Evolutionary conservation across 495 filamentous ascomycete genomes (phyloP), one percentile per base, ranked within the genome.

Genomic region (Aspergillus panamensis): DNA sequence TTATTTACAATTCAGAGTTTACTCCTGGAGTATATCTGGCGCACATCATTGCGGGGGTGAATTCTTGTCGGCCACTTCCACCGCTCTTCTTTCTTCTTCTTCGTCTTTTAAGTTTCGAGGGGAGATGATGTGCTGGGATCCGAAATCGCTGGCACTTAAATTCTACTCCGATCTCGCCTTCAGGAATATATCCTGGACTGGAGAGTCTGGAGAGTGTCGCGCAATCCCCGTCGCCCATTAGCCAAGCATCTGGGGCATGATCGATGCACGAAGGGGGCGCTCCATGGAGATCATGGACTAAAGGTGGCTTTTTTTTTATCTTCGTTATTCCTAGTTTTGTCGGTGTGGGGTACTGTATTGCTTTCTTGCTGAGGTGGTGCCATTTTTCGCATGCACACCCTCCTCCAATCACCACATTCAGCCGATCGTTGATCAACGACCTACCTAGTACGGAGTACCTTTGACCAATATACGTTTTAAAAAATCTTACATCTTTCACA

Each of bases 271-370:
- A 37, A 43, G 30, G 53, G 29, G 14, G 40, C 13, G 16, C 13
- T 9, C 16, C 16, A 45, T 9, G 48, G 45, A 43, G 45, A 50
- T 53, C 57, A 49, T 60, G 20, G 42, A 47, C 42, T 60, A 44
- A 48, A 17, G 17, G 20, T 31, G 48, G 44, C 45, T 44, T 25
- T 25, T 25, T 2, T 25, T 25, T 25, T 25, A 25, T 25, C 5
- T 5, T 25, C 5, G 47, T 51, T 37, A 51, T 55, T 51, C 53
- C 58, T 60, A 45, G 55, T 60, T 43, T 20, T 44, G 39, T 44
- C 40, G 21, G 37, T 55, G 52, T 60, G 58, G 58, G 52, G 52
- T 60, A 43, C 10, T 29, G 45, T 48, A 30, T n/a, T 44, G 32
- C 42, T 29, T 6, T 14, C 40, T 16, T 29, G 30, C 42, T 16